Conservation (phyloP, 208 protist species). For the Leishmania guyanensis region DNA sequence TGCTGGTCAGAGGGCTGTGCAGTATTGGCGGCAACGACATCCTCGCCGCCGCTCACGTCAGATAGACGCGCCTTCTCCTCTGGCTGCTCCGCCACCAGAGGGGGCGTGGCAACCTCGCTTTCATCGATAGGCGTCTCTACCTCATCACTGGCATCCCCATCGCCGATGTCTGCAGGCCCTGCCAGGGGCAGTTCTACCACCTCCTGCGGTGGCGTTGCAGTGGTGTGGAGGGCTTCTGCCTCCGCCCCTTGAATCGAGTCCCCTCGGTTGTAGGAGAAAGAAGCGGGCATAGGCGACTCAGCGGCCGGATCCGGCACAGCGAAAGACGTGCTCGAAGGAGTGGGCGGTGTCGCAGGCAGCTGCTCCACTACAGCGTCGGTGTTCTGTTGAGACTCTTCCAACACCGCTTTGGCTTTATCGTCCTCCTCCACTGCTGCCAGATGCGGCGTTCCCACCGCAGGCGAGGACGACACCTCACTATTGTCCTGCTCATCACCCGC, state of each 20-base stretch:
- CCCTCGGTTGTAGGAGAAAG: background rate
- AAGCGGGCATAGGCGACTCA: background rate
- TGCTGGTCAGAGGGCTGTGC: background rate
- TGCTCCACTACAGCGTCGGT: background rate
- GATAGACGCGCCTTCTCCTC: background rate
- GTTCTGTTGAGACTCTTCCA: background rate
- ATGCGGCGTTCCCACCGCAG: background rate
- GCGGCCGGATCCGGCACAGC: background rate
- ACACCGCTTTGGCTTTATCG: background rate
- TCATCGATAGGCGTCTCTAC: constrained; percentile 2
- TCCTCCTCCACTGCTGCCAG: background rate
- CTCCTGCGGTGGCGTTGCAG: background rate
- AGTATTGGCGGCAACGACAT: background rate
- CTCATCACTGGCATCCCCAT: background rate
- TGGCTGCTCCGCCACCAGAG: background rate
- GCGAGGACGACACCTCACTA: background rate
- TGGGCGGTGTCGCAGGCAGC: background rate
- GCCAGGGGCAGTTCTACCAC: background rate
- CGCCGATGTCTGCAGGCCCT: background rate
- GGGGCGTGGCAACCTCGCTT: background rate
- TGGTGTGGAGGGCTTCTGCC: background rate
- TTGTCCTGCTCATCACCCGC: background rate
- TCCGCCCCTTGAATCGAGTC: background rate
- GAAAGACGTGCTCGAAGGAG: constrained; percentile 9
- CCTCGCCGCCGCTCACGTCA: background rate